Conservation (phyloP, 345 rosid species). For the Eucalyptus sp. region DNA sequence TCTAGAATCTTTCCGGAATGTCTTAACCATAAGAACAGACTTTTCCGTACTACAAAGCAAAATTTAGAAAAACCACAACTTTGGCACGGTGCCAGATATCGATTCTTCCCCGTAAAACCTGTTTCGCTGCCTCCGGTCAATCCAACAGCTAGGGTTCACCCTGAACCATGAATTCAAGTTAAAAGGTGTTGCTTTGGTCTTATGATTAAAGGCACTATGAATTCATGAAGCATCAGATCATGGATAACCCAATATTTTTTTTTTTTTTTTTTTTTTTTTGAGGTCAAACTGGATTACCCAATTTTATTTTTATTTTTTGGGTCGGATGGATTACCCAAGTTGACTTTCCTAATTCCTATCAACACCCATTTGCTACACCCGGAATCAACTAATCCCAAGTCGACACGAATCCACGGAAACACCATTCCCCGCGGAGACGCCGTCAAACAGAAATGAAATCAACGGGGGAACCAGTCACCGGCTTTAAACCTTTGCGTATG, state of each 20-base stretch:
- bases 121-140: not conserved
- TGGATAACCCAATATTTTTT: not conserved
- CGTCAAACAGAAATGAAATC: not conserved
- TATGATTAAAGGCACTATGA: not conserved
- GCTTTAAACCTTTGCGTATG: not conserved
- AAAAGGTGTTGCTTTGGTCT: not conserved
- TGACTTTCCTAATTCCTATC: not conserved
- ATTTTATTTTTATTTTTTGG: no score
- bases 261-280: no score
- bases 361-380: not conserved
- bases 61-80: not conserved
- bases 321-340: not conserved
- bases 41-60: not conserved
- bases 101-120: not conserved
- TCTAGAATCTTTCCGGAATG: not conserved
- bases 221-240: not conserved
- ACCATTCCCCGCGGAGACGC: not conserved
- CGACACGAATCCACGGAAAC: not conserved
- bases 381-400: not conserved
- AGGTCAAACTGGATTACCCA: no score
- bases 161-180: not conserved
- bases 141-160: not conserved
- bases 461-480: not conserved
- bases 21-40: not conserved
- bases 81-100: not conserved